Evolutionary conservation across 208 protist species (phyloP), one percentile per base, ranked within the genome.

Genomic region (Leishmania tarentolae): DNA sequence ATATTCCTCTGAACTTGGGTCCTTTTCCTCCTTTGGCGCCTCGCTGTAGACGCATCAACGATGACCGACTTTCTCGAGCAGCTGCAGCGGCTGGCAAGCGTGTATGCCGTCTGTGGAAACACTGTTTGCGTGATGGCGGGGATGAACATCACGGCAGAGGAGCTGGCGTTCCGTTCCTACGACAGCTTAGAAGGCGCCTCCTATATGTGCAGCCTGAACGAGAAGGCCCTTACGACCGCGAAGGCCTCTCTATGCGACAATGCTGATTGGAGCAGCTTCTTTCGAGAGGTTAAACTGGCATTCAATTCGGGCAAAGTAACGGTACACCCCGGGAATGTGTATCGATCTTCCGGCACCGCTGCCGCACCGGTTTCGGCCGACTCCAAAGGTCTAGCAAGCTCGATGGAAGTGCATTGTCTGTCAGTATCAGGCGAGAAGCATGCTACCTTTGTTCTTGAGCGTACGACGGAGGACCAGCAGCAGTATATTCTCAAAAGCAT

Each of bases 211-310:
- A 83, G 88, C 53, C 88, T 91, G 79, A 84, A 88, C 78, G 89
- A 95, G 75, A 75, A 47, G 19, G 72, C 56, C 15, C 83, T 97
- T 72, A 61, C 44, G 6, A 69, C 77, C 7, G 75, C 92, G 31
- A 91, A 86, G 73, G 78, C 40, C 56, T 82, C 63, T 15, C 80
- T 90, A n/a, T 83, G 85, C 28, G 88, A 90, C 44, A 42, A 83
- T 65, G 50, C 86, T 7, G 84, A 86, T 46, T 97, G 93, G 92
- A 61, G 72, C 9, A 66, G 21, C 17, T 96, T 98, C 78, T 98
- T 98, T 69, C 75, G 82, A 11, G 77, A 83, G 44, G 15, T 98
- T n/a, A 56, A 72, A 5, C 44, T 84, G 59, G 80, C 87, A 40
- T 95, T 98, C 73, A 87, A 88, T 56, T 61, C 76, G 24, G 79